These are phyloP conservation scores for Boletus sp. DNA, from an alignment of 768 basidiomycete species.

Conservation along the genomic window DNA sequence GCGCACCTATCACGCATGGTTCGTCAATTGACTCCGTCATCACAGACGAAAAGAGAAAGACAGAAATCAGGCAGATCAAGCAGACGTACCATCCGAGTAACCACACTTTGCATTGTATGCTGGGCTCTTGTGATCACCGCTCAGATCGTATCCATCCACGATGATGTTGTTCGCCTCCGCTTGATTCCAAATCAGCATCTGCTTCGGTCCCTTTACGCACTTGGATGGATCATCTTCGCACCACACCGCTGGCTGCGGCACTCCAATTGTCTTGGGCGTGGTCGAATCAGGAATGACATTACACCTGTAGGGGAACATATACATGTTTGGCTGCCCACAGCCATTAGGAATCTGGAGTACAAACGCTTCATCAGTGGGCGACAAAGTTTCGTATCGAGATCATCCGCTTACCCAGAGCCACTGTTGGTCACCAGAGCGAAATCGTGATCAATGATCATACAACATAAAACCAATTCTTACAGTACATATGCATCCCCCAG, in stretches of 20 bases:
- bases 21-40: background rate
- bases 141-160: background rate
- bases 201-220: conserved; percentile 15
- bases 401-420: conserved; percentile 5
- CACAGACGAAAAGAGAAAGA: background rate
- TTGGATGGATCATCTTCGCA: conserved; percentile 1
- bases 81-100: conserved; percentile 8
- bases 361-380: background rate
- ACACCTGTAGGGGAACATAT: conserved; percentile 1
- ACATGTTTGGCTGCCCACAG: conserved; percentile 11
- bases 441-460: background rate
- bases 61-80: background rate
- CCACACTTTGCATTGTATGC: conserved; percentile 16
- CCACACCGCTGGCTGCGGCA: background rate
- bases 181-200: conserved; percentile 4
- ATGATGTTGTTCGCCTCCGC: conserved; percentile 3
- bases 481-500: background rate
- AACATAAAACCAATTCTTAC: conserved; percentile 4
- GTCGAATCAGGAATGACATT: background rate
- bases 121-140: background rate
- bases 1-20: conserved; percentile 9
- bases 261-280: conserved; percentile 3
- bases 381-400: background rate
- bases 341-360: conserved; percentile 1
- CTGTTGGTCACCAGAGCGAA: background rate